These are phyloP conservation scores for Pinus tabuliformis DNA, from an alignment of 75 land plant species.

Conservation along the genomic window DNA sequence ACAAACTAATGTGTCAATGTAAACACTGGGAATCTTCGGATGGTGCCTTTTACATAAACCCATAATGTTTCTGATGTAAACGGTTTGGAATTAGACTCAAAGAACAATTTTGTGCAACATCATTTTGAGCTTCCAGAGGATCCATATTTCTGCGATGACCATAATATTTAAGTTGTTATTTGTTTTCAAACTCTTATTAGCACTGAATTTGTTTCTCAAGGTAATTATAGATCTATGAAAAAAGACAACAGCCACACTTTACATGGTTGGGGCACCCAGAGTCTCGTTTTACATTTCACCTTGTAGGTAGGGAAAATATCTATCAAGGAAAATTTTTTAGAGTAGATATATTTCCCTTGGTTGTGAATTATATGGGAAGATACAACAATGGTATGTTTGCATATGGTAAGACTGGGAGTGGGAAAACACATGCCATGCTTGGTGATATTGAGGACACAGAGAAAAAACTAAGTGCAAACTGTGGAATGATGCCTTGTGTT, in stretches of 20 bases:
- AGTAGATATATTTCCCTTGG: constrained; percentile 96
- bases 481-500: constrained; percentile 97
- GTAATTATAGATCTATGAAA: constrained; percentile 66
- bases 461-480: constrained; percentile 65
- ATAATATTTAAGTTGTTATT: constrained; percentile 94
- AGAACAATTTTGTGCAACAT: constrained; percentile 3
- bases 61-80: constrained; percentile 1
- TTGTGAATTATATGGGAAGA: constrained; percentile 85
- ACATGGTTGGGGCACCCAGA: constrained; percentile 92
- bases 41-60: background rate
- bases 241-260: constrained; percentile 83
- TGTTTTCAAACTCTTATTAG: constrained; percentile 66
- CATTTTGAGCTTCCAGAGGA: constrained; percentile 74
- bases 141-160: constrained; percentile 85
- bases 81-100: constrained; percentile 1
- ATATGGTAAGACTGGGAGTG: constrained; percentile 42
- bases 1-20: background rate
- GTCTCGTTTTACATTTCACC: constrained; percentile 90
- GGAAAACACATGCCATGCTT: constrained; percentile 59
- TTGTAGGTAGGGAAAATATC: constrained; percentile 83
- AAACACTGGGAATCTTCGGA: background rate
- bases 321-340: constrained; percentile 85
- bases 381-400: constrained; percentile 33
- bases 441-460: constrained; percentile 59
- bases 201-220: constrained; percentile 76